Percentiles rank a stretch among this genome's conserved stretches.
These are phyloP conservation scores for Blastobotrys attinorum DNA, from an alignment of 805 yeast species.

Conservation along the genomic window DNA sequence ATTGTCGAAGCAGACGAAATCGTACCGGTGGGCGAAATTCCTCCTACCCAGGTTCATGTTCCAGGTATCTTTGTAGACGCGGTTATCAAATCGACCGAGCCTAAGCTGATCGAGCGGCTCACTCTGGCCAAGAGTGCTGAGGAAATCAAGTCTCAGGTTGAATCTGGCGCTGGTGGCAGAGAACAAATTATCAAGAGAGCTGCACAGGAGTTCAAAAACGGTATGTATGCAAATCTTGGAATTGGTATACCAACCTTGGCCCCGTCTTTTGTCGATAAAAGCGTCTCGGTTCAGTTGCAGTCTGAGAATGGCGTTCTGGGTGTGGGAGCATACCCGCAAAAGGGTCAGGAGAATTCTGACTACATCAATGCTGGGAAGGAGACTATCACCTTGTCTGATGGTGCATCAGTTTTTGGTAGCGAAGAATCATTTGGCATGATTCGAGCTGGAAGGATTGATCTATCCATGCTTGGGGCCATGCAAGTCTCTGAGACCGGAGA, in stretches of 20 bases:
- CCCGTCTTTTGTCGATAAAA: constrained; percentile 33
- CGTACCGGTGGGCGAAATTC: constrained; percentile 38
- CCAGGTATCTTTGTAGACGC: constrained; percentile 39
- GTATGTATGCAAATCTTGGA: constrained; percentile 40
- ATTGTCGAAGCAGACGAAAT: constrained; percentile 45
- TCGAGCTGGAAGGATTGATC: constrained; percentile 38
- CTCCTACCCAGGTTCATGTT: constrained; percentile 39
- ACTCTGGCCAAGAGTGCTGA: constrained; percentile 13
- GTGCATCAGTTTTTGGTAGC: constrained; percentile 43
- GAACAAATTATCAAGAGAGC: constrained; percentile 37
- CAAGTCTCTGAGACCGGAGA: constrained; percentile 43
- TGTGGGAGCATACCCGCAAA: constrained; percentile 38
- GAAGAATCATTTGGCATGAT: constrained; percentile 46
- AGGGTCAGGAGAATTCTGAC: constrained; percentile 41
- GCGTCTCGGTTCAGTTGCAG: constrained; percentile 36
- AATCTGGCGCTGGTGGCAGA: constrained; percentile 19
- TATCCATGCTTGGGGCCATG: constrained; percentile 42
- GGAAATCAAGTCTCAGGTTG: constrained; percentile 6
- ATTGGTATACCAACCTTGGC: constrained; percentile 47
- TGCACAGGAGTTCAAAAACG: constrained; percentile 38
- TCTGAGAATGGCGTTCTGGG: constrained; percentile 45
- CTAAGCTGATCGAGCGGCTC: constrained; percentile 37
- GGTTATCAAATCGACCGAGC: constrained; percentile 35
- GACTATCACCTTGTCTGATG: constrained; percentile 38
- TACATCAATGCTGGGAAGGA: constrained; percentile 46